A percentile compares a stretch with the other conserved stretches of the same genome.
phyloP scores from a whole-genome alignment of 192 early-diverging fungal genomes.

The Spizellomyces punctatus region DNA sequence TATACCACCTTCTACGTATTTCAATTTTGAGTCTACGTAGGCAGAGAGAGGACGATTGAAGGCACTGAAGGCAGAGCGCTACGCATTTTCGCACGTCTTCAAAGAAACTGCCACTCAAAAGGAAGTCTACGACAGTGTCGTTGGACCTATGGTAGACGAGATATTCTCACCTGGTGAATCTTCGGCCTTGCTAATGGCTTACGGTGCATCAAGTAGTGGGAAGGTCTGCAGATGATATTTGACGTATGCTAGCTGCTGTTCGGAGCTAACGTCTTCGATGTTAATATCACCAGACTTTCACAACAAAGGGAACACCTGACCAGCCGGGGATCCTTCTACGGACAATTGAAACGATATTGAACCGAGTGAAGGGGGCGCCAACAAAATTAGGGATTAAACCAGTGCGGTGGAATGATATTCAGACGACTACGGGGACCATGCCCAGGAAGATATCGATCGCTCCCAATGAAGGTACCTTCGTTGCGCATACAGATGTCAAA shows the following conservation, averaged over 20 bases:
- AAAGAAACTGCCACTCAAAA: constrained; percentile 10
- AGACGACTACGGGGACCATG: neutral
- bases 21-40: too few species aligned
- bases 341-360: constrained; percentile 11
- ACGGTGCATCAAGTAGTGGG: constrained; percentile 33
- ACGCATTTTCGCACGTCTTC: constrained; percentile 19
- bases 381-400: constrained; percentile 15
- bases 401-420: constrained; percentile 21
- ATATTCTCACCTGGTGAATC: constrained; percentile 19
- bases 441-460: neutral
- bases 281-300: constrained; percentile 17
- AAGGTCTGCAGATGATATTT: constrained; percentile 14
- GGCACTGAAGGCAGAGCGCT: constrained; percentile 1
- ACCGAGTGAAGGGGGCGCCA: constrained; percentile 1
- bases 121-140: constrained; percentile 10
- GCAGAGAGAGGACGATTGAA: neutral
- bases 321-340: constrained; percentile 27
- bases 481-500: neutral
- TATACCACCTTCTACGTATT: too few species aligned
- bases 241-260: neutral
- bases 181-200: constrained; percentile 19
- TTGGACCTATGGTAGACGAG: constrained; percentile 9
- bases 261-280: neutral
- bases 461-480: neutral
- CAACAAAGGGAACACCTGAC: constrained; percentile 10